Evolutionary conservation across 2,329 filamentous ascomycete species (phyloP).

Genomic region (Sclerotinia nivalis): DNA sequence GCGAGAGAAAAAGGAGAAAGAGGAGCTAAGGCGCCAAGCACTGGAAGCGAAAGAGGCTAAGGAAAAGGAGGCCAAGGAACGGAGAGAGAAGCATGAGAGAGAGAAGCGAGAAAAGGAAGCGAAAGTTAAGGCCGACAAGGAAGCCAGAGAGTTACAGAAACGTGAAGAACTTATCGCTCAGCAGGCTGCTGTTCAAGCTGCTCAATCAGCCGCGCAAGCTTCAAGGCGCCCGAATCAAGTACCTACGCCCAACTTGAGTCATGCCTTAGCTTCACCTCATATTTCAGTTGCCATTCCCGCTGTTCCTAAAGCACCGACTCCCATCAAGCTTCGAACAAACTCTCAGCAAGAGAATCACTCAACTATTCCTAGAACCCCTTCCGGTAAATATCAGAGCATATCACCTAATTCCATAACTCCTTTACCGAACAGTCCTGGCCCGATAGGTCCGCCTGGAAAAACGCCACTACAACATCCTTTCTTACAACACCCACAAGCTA

Average conservation of each 20-base stretch:
- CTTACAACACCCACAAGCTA: conserved; percentile 59
- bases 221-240: conserved; percentile 48
- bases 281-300: conserved; percentile 77
- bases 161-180: conserved; percentile 46
- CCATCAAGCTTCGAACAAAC: conserved; percentile 69
- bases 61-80: conserved; percentile 56
- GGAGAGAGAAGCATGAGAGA: conserved; percentile 58
- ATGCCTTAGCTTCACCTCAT: conserved; percentile 73
- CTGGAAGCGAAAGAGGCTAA: conserved; percentile 72
- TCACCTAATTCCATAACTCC: conserved; percentile 64
- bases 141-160: conserved; percentile 52
- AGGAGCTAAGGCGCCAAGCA: conserved; percentile 78
- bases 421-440: conserved; percentile 64
- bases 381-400: conserved; percentile 54
- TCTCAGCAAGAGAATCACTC: conserved; percentile 72
- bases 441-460: conserved; percentile 64
- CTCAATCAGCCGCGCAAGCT: conserved; percentile 46
- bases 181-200: conserved; percentile 43
- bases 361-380: conserved; percentile 66
- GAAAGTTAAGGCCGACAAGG: conserved; percentile 47
- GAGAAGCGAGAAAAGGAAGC: conserved; percentile 61
- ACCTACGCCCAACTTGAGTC: conserved; percentile 56
- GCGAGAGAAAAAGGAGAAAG: conserved; percentile 79
- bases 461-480: conserved; percentile 50
- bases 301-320: conserved; percentile 78